Base-by-base conservation (phyloP, 768 basidiomycete species). In the Lactarius trivialis region DNA sequence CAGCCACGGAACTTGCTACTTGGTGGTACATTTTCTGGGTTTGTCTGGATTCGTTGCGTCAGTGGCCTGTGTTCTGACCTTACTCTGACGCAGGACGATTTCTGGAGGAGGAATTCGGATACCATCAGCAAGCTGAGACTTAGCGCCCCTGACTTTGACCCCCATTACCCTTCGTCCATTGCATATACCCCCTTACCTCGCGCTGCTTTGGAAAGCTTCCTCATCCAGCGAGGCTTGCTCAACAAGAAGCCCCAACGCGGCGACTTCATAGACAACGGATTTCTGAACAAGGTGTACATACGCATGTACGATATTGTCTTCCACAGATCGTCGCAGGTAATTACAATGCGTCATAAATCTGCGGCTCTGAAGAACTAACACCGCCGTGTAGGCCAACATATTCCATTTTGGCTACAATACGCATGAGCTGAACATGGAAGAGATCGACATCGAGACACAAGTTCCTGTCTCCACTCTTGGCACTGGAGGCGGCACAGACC, bases 1-100 rank as follows among this genome's bases (percentile, higher is more conserved):
- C 82, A 1, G 66, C 67, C 9, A 79, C 80, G 1, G 76, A 79
- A 65, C 70, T 82, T 1, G 73, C 80, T 4, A 81, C 82, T 3
- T 90, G 88, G 85, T 92, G 90, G 90, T 90, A 86, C 67, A 76
- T 90, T 14, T 83, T 88, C 66, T 91, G 86, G 86, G 88, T 89
- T 55, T 67, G 81, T 69, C 12, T 32, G 19, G 17, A 26, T 52
- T 11, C 50, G 19, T 34, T 32, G 5, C n/a, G 6, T 17, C 21
- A 3, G 4, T 32, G 7, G 26, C 21, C 4, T 26, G 3, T 21
- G 3, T 21, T 33, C 52, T 63, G 12, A 63, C 17, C n/a, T 21
- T 17, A 33, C 39, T 56, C 9, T n/a, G 55, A 24, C 39, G 21
- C 60, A 88, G 88, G 88, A 91, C 68, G 88, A 89, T 70, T 69